A percentile compares a stretch with the other conserved stretches of the same genome.
phyloP scores from a whole-genome alignment of 352 stramenopile genomes.

The Pythium periplocum region DNA sequence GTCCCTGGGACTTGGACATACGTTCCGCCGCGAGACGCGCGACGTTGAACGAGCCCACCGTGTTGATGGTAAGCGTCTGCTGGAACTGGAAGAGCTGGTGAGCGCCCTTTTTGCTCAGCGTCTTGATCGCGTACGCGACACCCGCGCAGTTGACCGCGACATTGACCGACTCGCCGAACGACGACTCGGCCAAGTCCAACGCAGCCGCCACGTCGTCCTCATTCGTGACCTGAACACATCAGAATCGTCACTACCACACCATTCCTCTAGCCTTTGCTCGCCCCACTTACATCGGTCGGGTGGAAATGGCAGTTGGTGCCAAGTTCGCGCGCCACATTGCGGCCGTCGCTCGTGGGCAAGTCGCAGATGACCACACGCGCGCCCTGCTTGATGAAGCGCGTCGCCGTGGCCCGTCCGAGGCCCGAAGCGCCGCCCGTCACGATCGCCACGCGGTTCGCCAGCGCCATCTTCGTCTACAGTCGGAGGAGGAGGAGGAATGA shows the following conservation, averaged over 20 bases:
- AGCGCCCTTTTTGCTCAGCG: conserved; percentile 88
- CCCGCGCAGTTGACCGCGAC: conserved; percentile 95
- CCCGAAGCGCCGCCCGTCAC: conserved; percentile 92
- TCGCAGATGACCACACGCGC: conserved; percentile 92
- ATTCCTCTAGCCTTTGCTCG: background rate
- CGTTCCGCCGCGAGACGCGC: conserved; percentile 91
- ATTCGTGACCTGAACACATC: conserved; percentile 77
- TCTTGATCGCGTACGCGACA: conserved; percentile 91
- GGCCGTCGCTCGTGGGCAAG: conserved; percentile 76
- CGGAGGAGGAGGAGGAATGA: background rate
- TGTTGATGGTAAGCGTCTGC: conserved; percentile 95
- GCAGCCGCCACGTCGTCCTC: conserved; percentile 86
- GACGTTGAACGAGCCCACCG: conserved; percentile 97
- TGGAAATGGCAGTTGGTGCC: conserved; percentile 79
- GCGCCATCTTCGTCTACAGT: conserved; percentile 27
- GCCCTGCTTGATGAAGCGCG: conserved; percentile 84
- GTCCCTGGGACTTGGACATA: conserved; percentile 75
- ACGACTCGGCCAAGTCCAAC: conserved; percentile 88
- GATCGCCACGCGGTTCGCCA: conserved; percentile 75
- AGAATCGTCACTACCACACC: background rate
- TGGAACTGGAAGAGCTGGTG: conserved; percentile 93
- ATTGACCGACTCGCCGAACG: conserved; percentile 92
- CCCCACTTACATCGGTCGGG: conserved; percentile 56
- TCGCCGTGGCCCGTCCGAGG: conserved; percentile 91
- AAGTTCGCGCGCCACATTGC: conserved; percentile 70